Conservation (phyloP, 2,329 filamentous ascomycete species). For the Dothistroma pini region DNA sequence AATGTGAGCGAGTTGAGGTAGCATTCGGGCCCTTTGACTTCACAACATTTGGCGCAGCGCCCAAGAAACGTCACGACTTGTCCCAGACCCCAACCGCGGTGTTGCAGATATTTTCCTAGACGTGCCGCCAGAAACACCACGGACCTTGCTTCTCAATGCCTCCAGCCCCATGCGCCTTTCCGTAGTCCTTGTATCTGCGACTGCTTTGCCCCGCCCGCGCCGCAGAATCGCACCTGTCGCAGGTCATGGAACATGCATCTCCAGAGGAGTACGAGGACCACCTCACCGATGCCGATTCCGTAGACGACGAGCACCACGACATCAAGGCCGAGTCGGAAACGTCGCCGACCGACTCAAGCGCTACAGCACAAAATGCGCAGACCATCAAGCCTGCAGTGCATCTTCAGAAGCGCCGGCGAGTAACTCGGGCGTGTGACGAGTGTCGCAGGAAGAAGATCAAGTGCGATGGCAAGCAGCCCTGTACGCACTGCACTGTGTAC, state of each 20-base stretch:
- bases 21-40: slow-evolving; percentile 1
- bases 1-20: slow-evolving; percentile 1
- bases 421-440: slow-evolving; percentile 84
- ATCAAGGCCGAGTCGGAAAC: slow-evolving; percentile 31
- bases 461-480: slow-evolving; percentile 53
- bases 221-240: slow-evolving; percentile 1
- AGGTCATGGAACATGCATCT: slow-evolving; percentile 31
- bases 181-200: background rate
- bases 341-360: slow-evolving; percentile 23
- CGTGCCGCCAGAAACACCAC: background rate
- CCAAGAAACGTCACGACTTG: background rate
- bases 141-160: background rate
- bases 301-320: slow-evolving; percentile 27
- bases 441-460: slow-evolving; percentile 65
- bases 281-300: slow-evolving; percentile 31
- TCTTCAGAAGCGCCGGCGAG: slow-evolving; percentile 68
- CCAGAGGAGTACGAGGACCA: slow-evolving; percentile 34
- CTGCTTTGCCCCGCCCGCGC: background rate
- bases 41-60: background rate
- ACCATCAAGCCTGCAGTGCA: slow-evolving; percentile 26
- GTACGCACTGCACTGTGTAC: slow-evolving; percentile 94
- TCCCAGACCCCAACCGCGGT: background rate
- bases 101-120: background rate
- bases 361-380: slow-evolving; percentile 14
- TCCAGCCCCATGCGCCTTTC: background rate